A percentile compares a stretch with the other conserved stretches of the same genome.
Conservation (phyloP, 306 rosid species). For the Corylus americana region DNA sequence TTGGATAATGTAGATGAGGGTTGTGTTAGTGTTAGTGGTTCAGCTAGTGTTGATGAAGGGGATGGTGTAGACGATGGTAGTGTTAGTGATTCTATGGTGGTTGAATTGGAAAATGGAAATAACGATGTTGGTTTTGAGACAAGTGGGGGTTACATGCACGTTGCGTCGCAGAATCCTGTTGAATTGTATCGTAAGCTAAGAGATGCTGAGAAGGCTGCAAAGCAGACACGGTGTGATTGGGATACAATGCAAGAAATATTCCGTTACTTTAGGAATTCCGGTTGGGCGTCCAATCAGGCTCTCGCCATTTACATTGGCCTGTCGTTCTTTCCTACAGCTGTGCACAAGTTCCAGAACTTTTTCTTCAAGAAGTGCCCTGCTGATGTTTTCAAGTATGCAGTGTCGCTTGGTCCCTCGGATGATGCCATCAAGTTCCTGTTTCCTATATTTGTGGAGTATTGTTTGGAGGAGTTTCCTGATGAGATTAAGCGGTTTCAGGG, state of each 20-base stretch:
- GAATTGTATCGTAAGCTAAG: constrained; percentile 58
- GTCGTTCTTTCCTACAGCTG: constrained; percentile 89
- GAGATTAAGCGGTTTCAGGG: constrained; percentile 70
- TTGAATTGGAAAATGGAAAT: constrained; percentile 29
- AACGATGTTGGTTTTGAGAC: constrained; percentile 27
- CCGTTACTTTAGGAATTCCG: constrained; percentile 51
- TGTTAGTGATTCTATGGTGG: constrained; percentile 20
- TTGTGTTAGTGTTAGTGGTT: constrained; percentile 7
- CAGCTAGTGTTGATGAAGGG: constrained; percentile 23
- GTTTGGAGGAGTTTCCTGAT: constrained; percentile 68
- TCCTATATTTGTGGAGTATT: constrained; percentile 82
- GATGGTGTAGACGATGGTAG: constrained; percentile 30
- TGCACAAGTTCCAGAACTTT: constrained; percentile 51
- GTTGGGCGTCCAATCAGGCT: constrained; percentile 89
- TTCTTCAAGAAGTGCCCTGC: constrained; percentile 51
- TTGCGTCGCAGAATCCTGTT: constrained; percentile 50
- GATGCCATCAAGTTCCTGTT: constrained; percentile 75
- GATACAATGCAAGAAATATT: constrained; percentile 44
- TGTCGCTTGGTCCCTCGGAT: constrained; percentile 65
- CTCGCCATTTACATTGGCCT: constrained; percentile 87
- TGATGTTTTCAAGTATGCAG: constrained; percentile 54
- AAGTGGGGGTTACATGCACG: constrained; percentile 31
- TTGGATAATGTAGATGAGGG: constrained; percentile 36
- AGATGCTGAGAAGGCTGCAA: constrained; percentile 32
- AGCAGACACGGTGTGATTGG: constrained; percentile 40